These are phyloP conservation scores for Pestalotiopsis sp. DNA, from an alignment of 2,329 filamentous ascomycete genomes.

Conservation along the genomic window DNA sequence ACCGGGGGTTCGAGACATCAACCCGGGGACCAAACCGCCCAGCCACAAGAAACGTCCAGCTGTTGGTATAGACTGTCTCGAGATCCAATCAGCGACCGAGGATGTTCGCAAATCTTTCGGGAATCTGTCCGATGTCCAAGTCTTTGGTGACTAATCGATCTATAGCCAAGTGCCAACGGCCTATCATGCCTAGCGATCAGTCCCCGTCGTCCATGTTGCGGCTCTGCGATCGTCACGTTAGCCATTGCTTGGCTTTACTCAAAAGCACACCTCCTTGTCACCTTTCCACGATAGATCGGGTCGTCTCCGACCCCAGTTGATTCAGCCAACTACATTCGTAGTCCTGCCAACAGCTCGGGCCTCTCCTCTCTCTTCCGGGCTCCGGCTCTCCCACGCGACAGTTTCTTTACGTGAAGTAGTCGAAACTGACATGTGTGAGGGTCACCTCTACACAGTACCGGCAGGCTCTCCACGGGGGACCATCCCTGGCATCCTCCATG, in stretches of 20 bases:
- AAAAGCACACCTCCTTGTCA: neutral
- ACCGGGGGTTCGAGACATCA: constrained; percentile 7
- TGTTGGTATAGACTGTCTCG: neutral
- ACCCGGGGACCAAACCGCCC: neutral
- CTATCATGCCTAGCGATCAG: neutral
- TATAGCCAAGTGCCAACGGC: neutral
- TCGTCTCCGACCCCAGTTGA: neutral
- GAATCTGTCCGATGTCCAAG: neutral
- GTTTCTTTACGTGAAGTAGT: neutral
- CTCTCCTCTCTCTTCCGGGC: neutral
- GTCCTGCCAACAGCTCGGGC: neutral
- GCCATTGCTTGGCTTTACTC: neutral
- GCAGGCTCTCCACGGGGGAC: neutral
- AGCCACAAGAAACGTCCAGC: neutral
- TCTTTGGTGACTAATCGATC: neutral
- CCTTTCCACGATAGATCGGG: neutral
- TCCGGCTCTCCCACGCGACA: neutral
- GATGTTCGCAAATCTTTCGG: neutral
- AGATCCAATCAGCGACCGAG: neutral
- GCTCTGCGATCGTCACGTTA: neutral
- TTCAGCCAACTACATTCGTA: neutral
- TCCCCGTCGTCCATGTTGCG: neutral
- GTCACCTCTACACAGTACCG: neutral
- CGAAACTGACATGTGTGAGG: neutral
- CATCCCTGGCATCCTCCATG: neutral